phyloP scores from a whole-genome alignment of 2,329 filamentous ascomycete species.

The Sphaerostilbella broomeana region DNA sequence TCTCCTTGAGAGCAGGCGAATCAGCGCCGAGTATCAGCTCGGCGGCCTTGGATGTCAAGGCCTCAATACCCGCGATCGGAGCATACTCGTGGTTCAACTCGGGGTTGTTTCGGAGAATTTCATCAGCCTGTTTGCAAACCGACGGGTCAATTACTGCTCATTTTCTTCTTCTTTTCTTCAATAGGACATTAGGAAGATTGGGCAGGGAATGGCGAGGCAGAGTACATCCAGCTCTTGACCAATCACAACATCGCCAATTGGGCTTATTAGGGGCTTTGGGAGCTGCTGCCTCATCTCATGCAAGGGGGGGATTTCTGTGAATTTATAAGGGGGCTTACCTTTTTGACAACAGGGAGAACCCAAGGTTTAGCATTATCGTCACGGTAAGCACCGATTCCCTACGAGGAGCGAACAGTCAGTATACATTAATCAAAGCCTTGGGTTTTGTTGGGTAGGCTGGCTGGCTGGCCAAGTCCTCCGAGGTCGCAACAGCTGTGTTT shows the following conservation, averaged over 20 bases:
- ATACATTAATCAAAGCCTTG: constrained; percentile 6
- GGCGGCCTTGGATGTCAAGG: constrained; percentile 84
- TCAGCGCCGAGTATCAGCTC: constrained; percentile 78
- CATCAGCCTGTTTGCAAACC: constrained; percentile 62
- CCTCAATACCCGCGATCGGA: constrained; percentile 80
- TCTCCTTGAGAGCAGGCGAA: constrained; percentile 76
- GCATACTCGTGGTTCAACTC: constrained; percentile 97
- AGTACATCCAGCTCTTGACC: neutral
- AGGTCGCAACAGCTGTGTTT: constrained; percentile 4
- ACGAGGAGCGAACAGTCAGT: constrained; percentile 10
- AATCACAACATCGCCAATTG: constrained; percentile 8
- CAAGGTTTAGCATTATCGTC: constrained; percentile 95
- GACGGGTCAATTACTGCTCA: constrained; percentile 8
- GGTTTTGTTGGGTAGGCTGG: constrained; percentile 5
- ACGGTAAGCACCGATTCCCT: constrained; percentile 85
- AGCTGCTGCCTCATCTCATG: constrained; percentile 2
- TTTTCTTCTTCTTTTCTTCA: neutral
- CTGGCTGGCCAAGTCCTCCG: too few relatives aligned
- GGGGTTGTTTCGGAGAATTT: constrained; percentile 80
- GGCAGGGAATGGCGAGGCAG: neutral
- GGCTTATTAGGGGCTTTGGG: constrained; percentile 4
- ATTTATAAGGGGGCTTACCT: constrained; percentile 49
- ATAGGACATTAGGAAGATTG: neutral
- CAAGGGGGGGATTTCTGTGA: too few relatives aligned
- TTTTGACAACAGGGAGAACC: constrained; percentile 93